Evolutionary conservation across 208 protist species (phyloP).

Genomic region (Leishmania tropica): DNA sequence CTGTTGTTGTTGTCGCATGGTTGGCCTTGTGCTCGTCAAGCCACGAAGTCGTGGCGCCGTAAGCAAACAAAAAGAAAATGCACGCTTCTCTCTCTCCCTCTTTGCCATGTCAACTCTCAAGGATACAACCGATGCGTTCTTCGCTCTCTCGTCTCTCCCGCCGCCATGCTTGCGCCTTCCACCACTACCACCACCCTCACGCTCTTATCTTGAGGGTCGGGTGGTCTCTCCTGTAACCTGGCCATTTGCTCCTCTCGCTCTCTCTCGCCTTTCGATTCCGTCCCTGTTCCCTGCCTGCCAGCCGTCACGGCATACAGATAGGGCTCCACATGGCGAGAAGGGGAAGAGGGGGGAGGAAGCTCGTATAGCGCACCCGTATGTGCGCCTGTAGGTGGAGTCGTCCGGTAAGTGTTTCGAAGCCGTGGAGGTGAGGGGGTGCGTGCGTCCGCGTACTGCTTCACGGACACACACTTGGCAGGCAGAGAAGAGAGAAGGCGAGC

Average conservation of each 20-base stretch:
- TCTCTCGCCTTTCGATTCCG: background rate
- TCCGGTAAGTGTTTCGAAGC: background rate
- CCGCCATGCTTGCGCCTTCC: background rate
- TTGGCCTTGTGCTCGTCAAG: background rate
- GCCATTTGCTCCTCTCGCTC: background rate
- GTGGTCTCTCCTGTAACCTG: background rate
- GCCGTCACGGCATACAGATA: background rate
- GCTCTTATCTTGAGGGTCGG: background rate
- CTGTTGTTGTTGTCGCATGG: background rate
- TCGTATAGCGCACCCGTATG: background rate
- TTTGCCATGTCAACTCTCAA: background rate
- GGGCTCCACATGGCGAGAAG: background rate
- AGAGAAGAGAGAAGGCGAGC: background rate
- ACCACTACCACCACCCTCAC: background rate
- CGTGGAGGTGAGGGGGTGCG: background rate
- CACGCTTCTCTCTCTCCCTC: background rate
- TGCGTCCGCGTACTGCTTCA: background rate
- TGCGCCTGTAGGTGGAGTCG: background rate
- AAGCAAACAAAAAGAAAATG: background rate
- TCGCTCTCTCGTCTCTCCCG: background rate
- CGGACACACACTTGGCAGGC: background rate
- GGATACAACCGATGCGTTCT: background rate
- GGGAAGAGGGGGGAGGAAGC: background rate
- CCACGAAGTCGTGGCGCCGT: background rate
- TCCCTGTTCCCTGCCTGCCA: background rate